phyloP scores from a whole-genome alignment of 306 rosid genomes.

The Luffa acutangula region DNA sequence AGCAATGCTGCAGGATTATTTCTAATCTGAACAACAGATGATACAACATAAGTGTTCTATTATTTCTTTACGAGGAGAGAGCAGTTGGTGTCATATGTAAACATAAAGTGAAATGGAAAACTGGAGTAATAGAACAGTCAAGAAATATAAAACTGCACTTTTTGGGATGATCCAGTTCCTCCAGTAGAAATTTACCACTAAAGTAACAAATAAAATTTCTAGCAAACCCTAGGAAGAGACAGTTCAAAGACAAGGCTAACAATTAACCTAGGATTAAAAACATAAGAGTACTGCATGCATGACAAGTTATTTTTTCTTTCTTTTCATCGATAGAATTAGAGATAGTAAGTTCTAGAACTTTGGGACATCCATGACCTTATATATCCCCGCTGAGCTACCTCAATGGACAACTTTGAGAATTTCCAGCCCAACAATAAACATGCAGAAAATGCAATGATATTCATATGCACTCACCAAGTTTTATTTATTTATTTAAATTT shows the following conservation, averaged over 20 bases:
- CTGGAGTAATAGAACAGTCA: background rate
- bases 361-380: background rate
- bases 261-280: background rate
- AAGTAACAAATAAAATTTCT: background rate
- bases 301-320: background rate
- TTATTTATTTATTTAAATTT: too few species aligned
- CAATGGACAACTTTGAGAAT: background rate
- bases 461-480: background rate
- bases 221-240: background rate
- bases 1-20: constrained; percentile 90
- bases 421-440: background rate
- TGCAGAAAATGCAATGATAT: background rate
- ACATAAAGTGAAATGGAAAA: background rate
- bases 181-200: background rate
- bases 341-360: background rate
- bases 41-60: background rate
- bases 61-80: background rate
- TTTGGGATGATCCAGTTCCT: background rate
- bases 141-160: background rate
- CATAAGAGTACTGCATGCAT: background rate
- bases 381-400: background rate
- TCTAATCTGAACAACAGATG: constrained; percentile 37
- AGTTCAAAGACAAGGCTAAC: background rate
- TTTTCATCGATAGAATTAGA: background rate
- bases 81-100: background rate